These are phyloP conservation scores for Sphaerulina vaccinii DNA, from an alignment of 2,329 filamentous ascomycete species.

Conservation along the genomic window DNA sequence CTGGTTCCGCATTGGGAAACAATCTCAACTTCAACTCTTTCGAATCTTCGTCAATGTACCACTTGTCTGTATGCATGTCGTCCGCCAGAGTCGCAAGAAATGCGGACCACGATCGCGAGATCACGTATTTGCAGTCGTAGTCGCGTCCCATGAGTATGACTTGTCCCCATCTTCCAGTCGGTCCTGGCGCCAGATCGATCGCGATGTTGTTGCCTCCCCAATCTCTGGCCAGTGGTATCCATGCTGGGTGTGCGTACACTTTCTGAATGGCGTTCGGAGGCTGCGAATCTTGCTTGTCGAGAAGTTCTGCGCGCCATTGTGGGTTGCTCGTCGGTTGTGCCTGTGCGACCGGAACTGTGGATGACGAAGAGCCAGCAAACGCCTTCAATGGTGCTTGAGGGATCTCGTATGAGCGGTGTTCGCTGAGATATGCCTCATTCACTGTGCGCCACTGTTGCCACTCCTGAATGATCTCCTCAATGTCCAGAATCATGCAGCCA, in stretches of 20 bases:
- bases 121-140: slow-evolving; percentile 97
- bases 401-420: slow-evolving; percentile 53
- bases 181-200: slow-evolving; percentile 86
- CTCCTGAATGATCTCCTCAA: slow-evolving; percentile 96
- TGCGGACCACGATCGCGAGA: slow-evolving; percentile 85
- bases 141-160: slow-evolving; percentile 95
- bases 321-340: slow-evolving; percentile 38
- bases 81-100: slow-evolving; percentile 87
- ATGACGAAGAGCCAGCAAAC: slow-evolving; percentile 64
- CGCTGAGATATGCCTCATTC: slow-evolving; percentile 79
- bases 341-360: slow-evolving; percentile 46
- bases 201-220: slow-evolving; percentile 99
- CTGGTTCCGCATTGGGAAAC: slow-evolving; percentile 88
- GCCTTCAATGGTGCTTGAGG: slow-evolving; percentile 69
- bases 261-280: slow-evolving; percentile 85
- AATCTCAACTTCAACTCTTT: slow-evolving; percentile 88
- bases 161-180: slow-evolving; percentile 89
- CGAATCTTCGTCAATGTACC: slow-evolving; percentile 87
- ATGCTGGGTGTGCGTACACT: slow-evolving; percentile 87
- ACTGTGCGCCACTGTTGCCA: slow-evolving; percentile 96
- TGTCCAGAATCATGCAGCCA: slow-evolving; percentile 91
- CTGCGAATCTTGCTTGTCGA: slow-evolving; percentile 81
- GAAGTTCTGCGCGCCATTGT: slow-evolving; percentile 80
- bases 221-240: slow-evolving; percentile 94
- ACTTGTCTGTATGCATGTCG: slow-evolving; percentile 85